Evolutionary conservation across 257 asterid species (phyloP), one percentile per base, ranked within the genome.

Genomic region (Ilex aquifolium): DNA sequence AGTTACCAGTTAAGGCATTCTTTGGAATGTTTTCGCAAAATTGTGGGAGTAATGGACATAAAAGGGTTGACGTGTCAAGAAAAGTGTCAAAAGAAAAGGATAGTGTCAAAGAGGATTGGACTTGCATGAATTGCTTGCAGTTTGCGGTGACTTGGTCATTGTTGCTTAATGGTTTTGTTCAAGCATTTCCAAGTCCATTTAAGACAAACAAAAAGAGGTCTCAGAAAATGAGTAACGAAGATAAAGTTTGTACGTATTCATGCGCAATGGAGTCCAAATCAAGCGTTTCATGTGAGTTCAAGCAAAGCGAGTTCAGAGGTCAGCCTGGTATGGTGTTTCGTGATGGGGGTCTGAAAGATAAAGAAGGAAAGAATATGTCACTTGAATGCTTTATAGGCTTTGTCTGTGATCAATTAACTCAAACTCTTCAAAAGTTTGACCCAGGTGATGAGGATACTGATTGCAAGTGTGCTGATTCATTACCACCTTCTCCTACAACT

Each of bases 331-430:
- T 55, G 53, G 71, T 56, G 16, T 72, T 62, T 16, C 29, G 56
- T 54, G 72, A 73, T 15, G 61, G 61, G 59, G 67, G 61, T 31
- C 49, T 66, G 71, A 72, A 77, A 60, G 73, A 61, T 64, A 76
- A 66, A 67, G 95, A 80, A 65, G 88, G 80, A 59, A 90, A 79
- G 29, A 80, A 74, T 44, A 31, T 76, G 60, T 82, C 95, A 0
- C 78, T 90, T 60, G 97, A 87, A 76, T 81, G 78, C 68, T 67
- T 88, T 56, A 59, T 87, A 21, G 95, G 95, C 51, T 85, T 82
- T 71, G 61, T 90, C 59, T 77, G 81, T 71, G 96, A 88, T 76
- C 96, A 86, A 72, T 50, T 88, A 72, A 65, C 72, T 69, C 84
- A 83, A 30, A 74, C 61, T 80, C 74, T 88, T 67, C 95, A 80